Conservation (phyloP, 1,284 basidiomycete genomes). For the Heterobasidion annosum region DNA sequence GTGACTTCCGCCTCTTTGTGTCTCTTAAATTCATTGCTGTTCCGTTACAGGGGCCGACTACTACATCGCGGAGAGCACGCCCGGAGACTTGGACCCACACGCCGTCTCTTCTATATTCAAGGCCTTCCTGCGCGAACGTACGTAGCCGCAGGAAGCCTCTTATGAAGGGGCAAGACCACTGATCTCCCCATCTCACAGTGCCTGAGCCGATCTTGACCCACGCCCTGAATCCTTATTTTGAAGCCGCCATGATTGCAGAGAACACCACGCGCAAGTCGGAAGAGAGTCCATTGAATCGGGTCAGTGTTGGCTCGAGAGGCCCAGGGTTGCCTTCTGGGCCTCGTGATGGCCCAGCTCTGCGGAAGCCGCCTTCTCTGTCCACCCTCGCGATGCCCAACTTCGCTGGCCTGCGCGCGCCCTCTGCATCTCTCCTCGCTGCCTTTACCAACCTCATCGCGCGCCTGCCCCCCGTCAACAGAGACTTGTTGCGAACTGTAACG, state of each 20-base stretch:
- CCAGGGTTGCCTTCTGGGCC: constrained; percentile 34
- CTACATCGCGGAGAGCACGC: constrained; percentile 65
- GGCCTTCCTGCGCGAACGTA: constrained; percentile 72
- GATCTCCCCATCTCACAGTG: constrained; percentile 34
- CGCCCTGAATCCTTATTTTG: constrained; percentile 62
- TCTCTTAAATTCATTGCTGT: background rate
- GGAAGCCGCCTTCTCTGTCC: constrained; percentile 70
- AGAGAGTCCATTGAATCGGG: constrained; percentile 9
- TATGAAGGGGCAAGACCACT: background rate
- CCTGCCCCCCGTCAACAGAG: constrained; percentile 64
- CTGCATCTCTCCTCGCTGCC: constrained; percentile 39
- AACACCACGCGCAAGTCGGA: constrained; percentile 25
- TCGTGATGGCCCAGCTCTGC: constrained; percentile 28
- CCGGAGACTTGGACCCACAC: constrained; percentile 84
- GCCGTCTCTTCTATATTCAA: constrained; percentile 85
- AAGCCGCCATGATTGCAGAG: constrained; percentile 60
- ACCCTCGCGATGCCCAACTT: constrained; percentile 66
- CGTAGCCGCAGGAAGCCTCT: constrained; percentile 19
- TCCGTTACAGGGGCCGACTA: constrained; percentile 69
- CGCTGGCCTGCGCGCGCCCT: constrained; percentile 46
- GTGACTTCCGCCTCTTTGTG: constrained; percentile 5
- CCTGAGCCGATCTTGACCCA: constrained; percentile 76
- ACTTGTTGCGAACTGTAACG: constrained; percentile 62
- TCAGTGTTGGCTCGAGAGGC: constrained; percentile 15
- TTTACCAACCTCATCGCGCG: constrained; percentile 52